Evolutionary conservation across 2,329 filamentous ascomycete species (phyloP).

Genomic region (Fusarium scirpi): DNA sequence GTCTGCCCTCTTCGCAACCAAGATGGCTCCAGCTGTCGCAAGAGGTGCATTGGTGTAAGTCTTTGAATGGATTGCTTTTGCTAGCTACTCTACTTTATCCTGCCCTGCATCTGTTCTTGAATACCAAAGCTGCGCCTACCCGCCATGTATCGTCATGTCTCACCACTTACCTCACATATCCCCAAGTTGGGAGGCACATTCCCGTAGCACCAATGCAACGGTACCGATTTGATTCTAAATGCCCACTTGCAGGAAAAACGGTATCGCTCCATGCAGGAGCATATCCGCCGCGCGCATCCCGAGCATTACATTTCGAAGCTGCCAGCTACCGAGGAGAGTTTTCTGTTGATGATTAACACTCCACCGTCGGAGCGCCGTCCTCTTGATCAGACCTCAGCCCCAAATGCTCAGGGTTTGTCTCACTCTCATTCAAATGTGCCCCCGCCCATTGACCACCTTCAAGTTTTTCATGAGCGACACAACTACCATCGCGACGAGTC

Average conservation of each 20-base stretch:
- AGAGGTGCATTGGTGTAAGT: constrained; percentile 98
- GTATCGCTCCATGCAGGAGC: constrained; percentile 99
- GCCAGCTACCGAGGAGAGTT: constrained; percentile 97
- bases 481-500: constrained; percentile 75
- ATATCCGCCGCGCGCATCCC: constrained; percentile 95
- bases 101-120: constrained; percentile 21
- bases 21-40: constrained; percentile 96
- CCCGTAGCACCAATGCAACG: constrained; percentile 31
- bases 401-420: constrained; percentile 51
- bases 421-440: constrained; percentile 29
- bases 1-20: constrained; percentile 96
- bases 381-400: constrained; percentile 50
- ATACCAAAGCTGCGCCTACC: constrained; percentile 29
- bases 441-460: constrained; percentile 40
- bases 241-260: constrained; percentile 79
- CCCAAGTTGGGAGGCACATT: constrained; percentile 25
- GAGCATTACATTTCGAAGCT: constrained; percentile 98
- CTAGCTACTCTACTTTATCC: constrained; percentile 17
- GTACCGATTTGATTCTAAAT: constrained; percentile 43
- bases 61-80: constrained; percentile 28
- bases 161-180: constrained; percentile 39
- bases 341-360: constrained; percentile 94
- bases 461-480: constrained; percentile 57
- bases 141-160: constrained; percentile 44
- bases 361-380: constrained; percentile 79